Base-by-base conservation (phyloP, 352 stramenopile genomes). In the Elongisporangium undulatum region DNA sequence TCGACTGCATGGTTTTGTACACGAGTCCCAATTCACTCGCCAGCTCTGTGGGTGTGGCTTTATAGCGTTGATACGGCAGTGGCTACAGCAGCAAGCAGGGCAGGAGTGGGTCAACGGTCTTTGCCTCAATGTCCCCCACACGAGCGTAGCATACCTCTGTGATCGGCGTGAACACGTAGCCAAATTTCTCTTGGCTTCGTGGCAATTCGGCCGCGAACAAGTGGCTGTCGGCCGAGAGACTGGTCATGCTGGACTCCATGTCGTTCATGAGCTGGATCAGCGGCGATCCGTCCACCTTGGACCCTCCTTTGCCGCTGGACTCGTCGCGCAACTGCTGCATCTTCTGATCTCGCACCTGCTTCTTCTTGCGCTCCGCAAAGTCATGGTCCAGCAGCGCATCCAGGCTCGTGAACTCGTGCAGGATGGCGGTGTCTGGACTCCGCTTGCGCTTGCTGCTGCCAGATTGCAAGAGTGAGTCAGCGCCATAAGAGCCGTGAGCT, bases 141-240 rank as follows among this genome's bases (percentile, higher is more conserved):
- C 21, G 23, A 48, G 16, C 53, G 23, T 39, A 21, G 17, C 55
- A 15, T 49, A 83, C 77, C 68, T 89, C 75, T 7, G 72, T 83
- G 17, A 94, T 91, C 5, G 85, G 77, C 56, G 72, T 77, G 59
- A 94, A 94, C 19, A 94, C 82, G 60, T 91, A 94, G 53, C 81
- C 85, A 55, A 92, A 94, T 59, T 87, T 84, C 58, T 93, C 85
- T 29, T 88, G 71, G 48, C 61, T 74, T 8, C 72, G 59, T 26
- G 60, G 58, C 24, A 76, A 26, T 2, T 82, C 74, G 49, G 69
- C 68, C 16, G 70, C 62, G 51, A 91, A 91, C 4, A 89, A 56
- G 53, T 89, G 61, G 56, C 58, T 84, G 61, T 91, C 82, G 10
- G 75, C 79, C 34, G 73, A 78, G 13, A 92, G 75, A 63, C 75